phyloP scores from a whole-genome alignment of 176 grass and related monocot species.

The Rhynchospora pubera region DNA sequence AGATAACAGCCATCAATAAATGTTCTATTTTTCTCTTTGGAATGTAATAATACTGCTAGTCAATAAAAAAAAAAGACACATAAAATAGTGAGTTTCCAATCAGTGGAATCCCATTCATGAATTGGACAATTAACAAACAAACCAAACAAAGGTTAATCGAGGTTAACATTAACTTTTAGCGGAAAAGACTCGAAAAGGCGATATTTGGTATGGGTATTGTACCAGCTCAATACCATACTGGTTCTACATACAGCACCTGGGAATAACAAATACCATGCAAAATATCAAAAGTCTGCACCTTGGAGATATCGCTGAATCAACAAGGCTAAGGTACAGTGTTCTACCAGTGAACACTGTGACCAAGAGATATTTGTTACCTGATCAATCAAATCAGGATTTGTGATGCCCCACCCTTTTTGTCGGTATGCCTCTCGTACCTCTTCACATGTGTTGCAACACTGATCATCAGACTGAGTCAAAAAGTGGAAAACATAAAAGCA shows the following conservation, averaged over 20 bases:
- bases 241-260: not conserved
- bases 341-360: not conserved
- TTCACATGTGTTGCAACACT: constrained; percentile 97
- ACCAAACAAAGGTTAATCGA: not conserved
- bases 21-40: not conserved
- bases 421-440: constrained; percentile 93
- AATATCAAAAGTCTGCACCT: not conserved
- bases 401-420: constrained; percentile 90
- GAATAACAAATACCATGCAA: not conserved
- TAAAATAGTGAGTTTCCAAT: not conserved
- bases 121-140: not conserved
- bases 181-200: not conserved
- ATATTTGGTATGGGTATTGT: not conserved
- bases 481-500: constrained; percentile 4
- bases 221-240: not conserved
- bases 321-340: not conserved
- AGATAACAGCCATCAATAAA: not conserved
- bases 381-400: constrained; percentile 77
- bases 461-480: constrained; percentile 61
- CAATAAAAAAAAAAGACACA: not conserved
- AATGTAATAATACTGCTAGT: not conserved
- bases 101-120: not conserved
- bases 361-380: constrained; percentile 42
- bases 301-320: not conserved
- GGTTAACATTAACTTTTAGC: not conserved